Evolutionary conservation across 257 asterid genomes (phyloP).

Genomic region (Nicotiana sylvestris): DNA sequence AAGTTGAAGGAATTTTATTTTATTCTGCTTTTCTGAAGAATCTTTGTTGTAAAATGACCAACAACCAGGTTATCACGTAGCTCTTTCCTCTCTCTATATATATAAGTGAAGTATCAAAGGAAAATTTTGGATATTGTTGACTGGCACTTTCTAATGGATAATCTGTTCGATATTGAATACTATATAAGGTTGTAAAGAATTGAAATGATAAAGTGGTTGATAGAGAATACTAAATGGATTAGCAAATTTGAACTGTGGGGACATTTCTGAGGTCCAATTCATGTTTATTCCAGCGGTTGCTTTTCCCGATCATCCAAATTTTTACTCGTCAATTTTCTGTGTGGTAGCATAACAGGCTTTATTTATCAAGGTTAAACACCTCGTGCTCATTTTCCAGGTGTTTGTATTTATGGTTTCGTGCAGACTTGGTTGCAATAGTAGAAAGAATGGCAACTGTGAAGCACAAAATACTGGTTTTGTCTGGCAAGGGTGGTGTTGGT

Average conservation of each 20-base stretch:
- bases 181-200: neutral
- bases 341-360: neutral
- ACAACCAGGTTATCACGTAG: too few species aligned
- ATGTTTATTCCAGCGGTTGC: neutral
- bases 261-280: neutral
- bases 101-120: too few species aligned
- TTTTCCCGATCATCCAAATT: neutral
- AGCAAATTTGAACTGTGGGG: neutral
- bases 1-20: too few species aligned
- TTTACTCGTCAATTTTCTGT: neutral
- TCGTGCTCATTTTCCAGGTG: neutral
- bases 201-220: neutral
- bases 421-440: slow-evolving; percentile 66
- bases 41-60: too few species aligned
- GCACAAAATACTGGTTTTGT: slow-evolving; percentile 83
- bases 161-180: neutral
- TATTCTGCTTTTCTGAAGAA: too few species aligned
- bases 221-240: neutral
- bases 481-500: slow-evolving; percentile 97
- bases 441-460: slow-evolving; percentile 93
- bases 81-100: too few species aligned
- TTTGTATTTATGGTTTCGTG: slow-evolving; percentile 2
- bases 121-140: neutral
- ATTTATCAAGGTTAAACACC: neutral
- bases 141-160: neutral